These are phyloP conservation scores for Plasmopara halstedii DNA, from an alignment of 352 stramenopile species.

Conservation along the genomic window DNA sequence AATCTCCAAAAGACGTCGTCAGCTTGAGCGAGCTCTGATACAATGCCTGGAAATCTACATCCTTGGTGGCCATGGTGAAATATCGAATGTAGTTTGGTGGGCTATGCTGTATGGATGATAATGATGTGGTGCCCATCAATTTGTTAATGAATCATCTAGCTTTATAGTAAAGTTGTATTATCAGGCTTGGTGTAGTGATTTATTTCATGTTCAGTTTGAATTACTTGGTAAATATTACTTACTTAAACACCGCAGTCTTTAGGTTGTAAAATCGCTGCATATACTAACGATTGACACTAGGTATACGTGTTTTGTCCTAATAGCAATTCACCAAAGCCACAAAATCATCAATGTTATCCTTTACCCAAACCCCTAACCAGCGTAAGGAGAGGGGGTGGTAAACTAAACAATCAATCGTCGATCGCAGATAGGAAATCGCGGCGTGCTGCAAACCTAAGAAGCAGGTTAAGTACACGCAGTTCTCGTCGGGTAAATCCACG, in stretches of 20 bases:
- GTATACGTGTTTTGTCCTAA: not conserved
- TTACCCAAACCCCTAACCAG: constrained; percentile 17
- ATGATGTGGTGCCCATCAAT: constrained; percentile 2
- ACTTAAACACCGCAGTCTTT: too few relatives aligned
- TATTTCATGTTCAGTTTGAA: too few relatives aligned
- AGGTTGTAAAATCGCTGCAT: too few relatives aligned
- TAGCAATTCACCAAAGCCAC: too few relatives aligned
- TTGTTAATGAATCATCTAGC: too few relatives aligned
- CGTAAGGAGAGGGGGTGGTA: constrained; percentile 3
- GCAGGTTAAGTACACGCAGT: constrained; percentile 14
- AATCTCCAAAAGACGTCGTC: constrained; percentile 66
- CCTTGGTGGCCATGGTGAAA: constrained; percentile 30
- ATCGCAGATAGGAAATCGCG: constrained; percentile 28
- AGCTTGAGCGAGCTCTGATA: constrained; percentile 86
- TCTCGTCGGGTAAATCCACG: constrained; percentile 13
- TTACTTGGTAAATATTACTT: too few relatives aligned
- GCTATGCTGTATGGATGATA: constrained; percentile 10
- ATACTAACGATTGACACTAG: too few relatives aligned
- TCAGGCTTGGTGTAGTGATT: too few relatives aligned
- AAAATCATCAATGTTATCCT: constrained; percentile 7
- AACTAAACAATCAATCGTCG: constrained; percentile 27
- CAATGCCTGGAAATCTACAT: constrained; percentile 79
- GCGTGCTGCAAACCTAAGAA: constrained; percentile 20
- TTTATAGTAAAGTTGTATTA: too few relatives aligned
- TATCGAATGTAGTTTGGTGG: not conserved